Conservation (phyloP, 139 green algal species). For the Asterochloris erici region DNA sequence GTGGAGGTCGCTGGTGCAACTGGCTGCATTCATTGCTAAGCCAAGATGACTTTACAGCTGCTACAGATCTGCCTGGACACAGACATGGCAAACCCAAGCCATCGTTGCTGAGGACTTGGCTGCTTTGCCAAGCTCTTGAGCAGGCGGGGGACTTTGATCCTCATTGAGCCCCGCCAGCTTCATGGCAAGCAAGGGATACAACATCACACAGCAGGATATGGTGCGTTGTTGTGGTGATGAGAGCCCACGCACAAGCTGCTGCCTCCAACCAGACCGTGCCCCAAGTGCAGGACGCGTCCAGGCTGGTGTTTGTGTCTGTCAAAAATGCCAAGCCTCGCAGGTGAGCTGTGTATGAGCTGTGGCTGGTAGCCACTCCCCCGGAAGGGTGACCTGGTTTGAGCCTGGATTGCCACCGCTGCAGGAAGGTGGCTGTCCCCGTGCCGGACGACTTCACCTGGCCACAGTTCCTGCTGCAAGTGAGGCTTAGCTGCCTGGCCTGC, state of each 20-base stretch:
- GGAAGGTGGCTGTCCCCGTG: conserved; percentile 81
- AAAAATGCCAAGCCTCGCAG: conserved; percentile 65
- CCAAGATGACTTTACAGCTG: too few species aligned
- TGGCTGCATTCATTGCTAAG: too few species aligned
- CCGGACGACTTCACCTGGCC: conserved; percentile 69
- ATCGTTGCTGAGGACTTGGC: too few species aligned
- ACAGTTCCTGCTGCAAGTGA: conserved; percentile 59
- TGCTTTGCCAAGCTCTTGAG: too few species aligned
- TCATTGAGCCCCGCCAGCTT: too few species aligned
- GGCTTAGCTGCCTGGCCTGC: not conserved
- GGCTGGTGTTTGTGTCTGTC: conserved; percentile 80
- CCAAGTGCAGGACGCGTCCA: conserved; percentile 60
- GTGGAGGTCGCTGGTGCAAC: too few species aligned
- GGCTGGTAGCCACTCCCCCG: not conserved
- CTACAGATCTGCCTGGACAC: too few species aligned
- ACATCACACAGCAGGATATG: conserved; percentile 16
- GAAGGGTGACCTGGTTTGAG: too few species aligned
- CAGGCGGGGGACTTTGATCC: too few species aligned
- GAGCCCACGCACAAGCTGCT: not conserved
- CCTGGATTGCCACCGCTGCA: conserved; percentile 22
- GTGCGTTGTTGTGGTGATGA: not conserved
- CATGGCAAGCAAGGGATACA: conserved; percentile 6
- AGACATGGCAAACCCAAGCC: too few species aligned
- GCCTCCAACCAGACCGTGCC: not conserved
- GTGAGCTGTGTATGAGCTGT: conserved; percentile 13